Evolutionary conservation across 2,329 filamentous ascomycete species (phyloP), one percentile per base, ranked within the genome.

Genomic region (Ceratocystis cubensis): DNA sequence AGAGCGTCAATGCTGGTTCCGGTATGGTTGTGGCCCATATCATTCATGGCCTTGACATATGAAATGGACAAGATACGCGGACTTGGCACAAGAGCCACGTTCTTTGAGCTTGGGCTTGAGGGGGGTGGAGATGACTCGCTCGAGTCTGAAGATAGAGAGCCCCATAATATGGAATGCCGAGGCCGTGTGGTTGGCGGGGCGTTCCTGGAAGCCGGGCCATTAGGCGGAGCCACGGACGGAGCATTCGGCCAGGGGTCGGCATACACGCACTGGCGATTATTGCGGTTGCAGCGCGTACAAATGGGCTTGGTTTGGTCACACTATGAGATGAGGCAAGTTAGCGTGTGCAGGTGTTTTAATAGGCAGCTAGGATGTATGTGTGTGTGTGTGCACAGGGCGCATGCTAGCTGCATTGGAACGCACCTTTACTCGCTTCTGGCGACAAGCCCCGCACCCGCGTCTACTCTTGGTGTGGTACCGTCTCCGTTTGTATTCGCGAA

Each of bases 371-470:
- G 48, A 4, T 41, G 37, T 41, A 1, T 13, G 37, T 25, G 22
- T 22, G 37, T 41, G 10, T 13, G 37, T 25, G 22, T 25, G 22
- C 22, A 53, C 13, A 59, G 33, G 56, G 17, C 4, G 33, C 56
- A 33, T 37, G 25, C 41, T 30, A 22, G 33, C 3, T 28, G 33
- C 50, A 61, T n/a, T 62, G 8, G 59, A 45, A 66, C 67, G 41
- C 50, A 72, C 71, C 70, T 72, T 72, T 62, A 72, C 69, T 48
- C 71, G 67, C 41, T 70, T 72, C 8, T 70, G 64, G 22, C 71
- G 71, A 65, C 71, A 72, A 0, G 62, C 66, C 1, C 66, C 20
- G 61, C 71, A 72, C 2, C 71, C 71, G 7, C 67, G 50, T 4
- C 67, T 50, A 50, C 59, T 66, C 30, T 68, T 68, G 37, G 67